Evolutionary conservation across 345 rosid genomes (phyloP), one percentile per base, ranked within the genome.

Genomic region (Salix caprea): DNA sequence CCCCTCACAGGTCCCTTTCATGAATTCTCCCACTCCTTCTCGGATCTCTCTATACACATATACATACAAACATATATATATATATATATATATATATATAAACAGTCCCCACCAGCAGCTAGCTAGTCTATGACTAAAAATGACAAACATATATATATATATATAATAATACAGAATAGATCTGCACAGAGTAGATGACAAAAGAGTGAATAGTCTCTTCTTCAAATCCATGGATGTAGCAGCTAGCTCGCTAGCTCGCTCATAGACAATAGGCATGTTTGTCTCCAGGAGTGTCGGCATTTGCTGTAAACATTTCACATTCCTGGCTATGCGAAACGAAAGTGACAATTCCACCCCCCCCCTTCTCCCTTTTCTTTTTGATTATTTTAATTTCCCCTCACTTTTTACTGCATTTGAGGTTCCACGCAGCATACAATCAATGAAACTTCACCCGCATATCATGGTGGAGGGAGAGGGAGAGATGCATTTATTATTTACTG

Each of bases 1-100:
- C 40, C 81, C 67, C 72, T 80, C 64, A 71, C 4, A 39, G 8
- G 80, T 78, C 84, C 11, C 76, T 73, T 54, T 76, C 82, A 69
- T 4, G 34, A 8, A 82, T 67, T 71, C 70, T 4, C 30, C 50
- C 7, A 24, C 56, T 68, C 70, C 76, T 16, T 14, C 37, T 5
- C 37, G 23, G 42, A 18, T 36, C 69, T 34, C 69, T 30, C 67
- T 24, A 37, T 50, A n/a, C 36, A 78, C 6, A 37, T 37, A 1
- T 7, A 36, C 7, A 36, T 36, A 36, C 7, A 36, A 5, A 36
- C 6, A 7, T 7, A 7, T 37, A 6, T 9, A 2, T n/a, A 2
- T 8, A 0, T 18, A 6, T 18, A 6, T 36, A 6, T 6, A 2
- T 9, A 2, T 8, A 0, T 19, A 2, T 19, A 7, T 8, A 52